Evolutionary conservation across 768 basidiomycete genomes (phyloP).

Genomic region (Pisolithus marmoratus): DNA sequence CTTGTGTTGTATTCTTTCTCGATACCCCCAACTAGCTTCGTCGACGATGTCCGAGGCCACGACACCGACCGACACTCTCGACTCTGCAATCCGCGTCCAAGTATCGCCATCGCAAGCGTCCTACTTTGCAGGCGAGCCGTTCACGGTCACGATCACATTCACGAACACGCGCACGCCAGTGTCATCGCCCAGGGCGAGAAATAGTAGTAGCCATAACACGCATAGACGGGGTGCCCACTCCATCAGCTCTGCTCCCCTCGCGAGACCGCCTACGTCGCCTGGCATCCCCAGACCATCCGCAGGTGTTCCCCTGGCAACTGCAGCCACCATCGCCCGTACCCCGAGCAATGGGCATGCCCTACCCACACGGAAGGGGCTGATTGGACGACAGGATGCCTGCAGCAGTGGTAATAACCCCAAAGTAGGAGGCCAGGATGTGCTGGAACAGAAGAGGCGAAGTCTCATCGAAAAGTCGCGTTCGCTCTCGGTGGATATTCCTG

Average conservation of each 20-base stretch:
- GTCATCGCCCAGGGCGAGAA: conserved; percentile 23
- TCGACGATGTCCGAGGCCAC: not conserved
- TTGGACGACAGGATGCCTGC: conserved; percentile 38
- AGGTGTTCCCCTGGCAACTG: conserved; percentile 9
- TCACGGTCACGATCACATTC: conserved; percentile 81
- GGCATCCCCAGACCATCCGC: conserved; percentile 43
- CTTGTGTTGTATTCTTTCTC: too few species aligned
- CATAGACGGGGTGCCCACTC: conserved; percentile 77
- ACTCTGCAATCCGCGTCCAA: conserved; percentile 58
- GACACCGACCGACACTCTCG: conserved; percentile 17
- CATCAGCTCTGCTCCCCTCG: conserved; percentile 75
- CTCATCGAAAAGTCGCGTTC: conserved; percentile 50
- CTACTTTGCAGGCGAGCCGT: conserved; percentile 89
- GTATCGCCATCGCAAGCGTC: conserved; percentile 80
- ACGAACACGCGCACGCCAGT: conserved; percentile 68
- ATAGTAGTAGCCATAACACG: conserved; percentile 11
- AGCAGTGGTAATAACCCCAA: conserved; percentile 34
- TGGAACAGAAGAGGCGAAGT: conserved; percentile 50
- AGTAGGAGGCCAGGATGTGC: conserved; percentile 22
- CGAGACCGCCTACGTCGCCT: conserved; percentile 79
- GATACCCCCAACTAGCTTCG: too few species aligned
- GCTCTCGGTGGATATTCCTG: conserved; percentile 57
- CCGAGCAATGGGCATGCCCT: conserved; percentile 24
- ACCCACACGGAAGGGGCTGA: conserved; percentile 45
- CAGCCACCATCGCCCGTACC: conserved; percentile 16